Base-by-base conservation (phyloP, 108 stramenopile genomes). In the Pseudonitzschia pungens region DNA sequence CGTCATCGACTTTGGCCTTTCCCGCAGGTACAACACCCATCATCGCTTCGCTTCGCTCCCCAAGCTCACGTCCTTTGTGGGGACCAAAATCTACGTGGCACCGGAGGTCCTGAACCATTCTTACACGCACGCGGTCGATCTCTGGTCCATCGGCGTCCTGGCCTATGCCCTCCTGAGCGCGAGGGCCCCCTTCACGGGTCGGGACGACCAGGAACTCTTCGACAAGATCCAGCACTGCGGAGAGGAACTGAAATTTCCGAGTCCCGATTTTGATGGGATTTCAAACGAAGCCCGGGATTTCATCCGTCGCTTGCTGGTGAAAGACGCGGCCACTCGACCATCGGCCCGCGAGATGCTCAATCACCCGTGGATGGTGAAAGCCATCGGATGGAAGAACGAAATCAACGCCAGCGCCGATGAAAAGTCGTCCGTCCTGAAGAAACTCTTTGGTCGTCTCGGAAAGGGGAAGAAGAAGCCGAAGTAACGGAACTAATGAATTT, bases 1-100 rank as follows among this genome's bases (percentile, higher is more conserved):
- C 68, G 86, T 98, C 48, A 94, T 94, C 31, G 97, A 98, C 72
- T 96, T 98, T 83, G 97, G 97, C 22, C 79, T 96, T 53, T 89
- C 93, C 36, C 69, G 82, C 40, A 79, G 36, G 22, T 68, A 79
- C 59, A 56, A 41, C 24, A 55, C 54, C n/a, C 54, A 55, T 20
- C 54, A 55, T 20, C 54, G 54, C 24, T 55, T 55, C 54, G 54
- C 32, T 4, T 41, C 62, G 21, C 40, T 63, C 15, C 16, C 16
- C 8, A 63, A 40, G 40, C 32, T 63, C 11, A 36, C 36, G 0
- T 63, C 62, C 21, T 40, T 33, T 27, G 82, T 87, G 0, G 94
- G 94, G 7, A 94, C 90, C 1, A 84, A 86, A 0, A 87, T 87
- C 55, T 94, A 87, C 33, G 83, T 95, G 20, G 87, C 90, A 9